These are phyloP conservation scores for Monilinia polystroma DNA, from an alignment of 2,329 filamentous ascomycete species.

Conservation along the genomic window DNA sequence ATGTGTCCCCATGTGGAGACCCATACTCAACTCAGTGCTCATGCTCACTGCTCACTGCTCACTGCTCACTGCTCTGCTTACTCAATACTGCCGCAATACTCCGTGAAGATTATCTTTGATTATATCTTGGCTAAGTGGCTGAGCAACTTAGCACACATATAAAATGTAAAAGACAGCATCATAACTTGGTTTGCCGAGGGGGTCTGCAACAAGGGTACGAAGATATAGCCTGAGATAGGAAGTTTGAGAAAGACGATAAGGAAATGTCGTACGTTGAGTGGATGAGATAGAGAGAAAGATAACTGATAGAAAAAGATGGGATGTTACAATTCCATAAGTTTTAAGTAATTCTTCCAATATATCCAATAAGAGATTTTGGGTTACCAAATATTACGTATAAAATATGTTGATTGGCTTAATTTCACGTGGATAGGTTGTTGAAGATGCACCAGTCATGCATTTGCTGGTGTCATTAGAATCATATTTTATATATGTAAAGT, in stretches of 20 bases:
- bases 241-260: slow-evolving; percentile 15
- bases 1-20: not conserved
- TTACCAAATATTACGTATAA: slow-evolving; percentile 24
- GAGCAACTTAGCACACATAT: slow-evolving; percentile 5
- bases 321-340: slow-evolving; percentile 12
- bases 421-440: slow-evolving; percentile 4
- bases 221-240: slow-evolving; percentile 1
- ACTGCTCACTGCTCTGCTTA: too few species aligned
- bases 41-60: too few species aligned
- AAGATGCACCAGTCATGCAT: slow-evolving; percentile 5
- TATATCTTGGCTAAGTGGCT: slow-evolving; percentile 10
- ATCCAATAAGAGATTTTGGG: slow-evolving; percentile 9
- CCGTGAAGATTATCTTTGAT: too few species aligned
- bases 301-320: slow-evolving; percentile 11
- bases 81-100: too few species aligned
- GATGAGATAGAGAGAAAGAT: slow-evolving; percentile 7
- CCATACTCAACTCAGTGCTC: too few species aligned
- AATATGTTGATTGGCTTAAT: slow-evolving; percentile 17
- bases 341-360: slow-evolving; percentile 6
- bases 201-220: not conserved
- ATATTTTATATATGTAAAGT: not conserved
- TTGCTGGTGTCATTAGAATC: slow-evolving; percentile 22
- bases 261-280: slow-evolving; percentile 15
- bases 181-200: not conserved
- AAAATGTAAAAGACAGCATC: slow-evolving; percentile 6